Conservation (phyloP, 306 rosid genomes). For the Casuarina cunninghamiana region DNA sequence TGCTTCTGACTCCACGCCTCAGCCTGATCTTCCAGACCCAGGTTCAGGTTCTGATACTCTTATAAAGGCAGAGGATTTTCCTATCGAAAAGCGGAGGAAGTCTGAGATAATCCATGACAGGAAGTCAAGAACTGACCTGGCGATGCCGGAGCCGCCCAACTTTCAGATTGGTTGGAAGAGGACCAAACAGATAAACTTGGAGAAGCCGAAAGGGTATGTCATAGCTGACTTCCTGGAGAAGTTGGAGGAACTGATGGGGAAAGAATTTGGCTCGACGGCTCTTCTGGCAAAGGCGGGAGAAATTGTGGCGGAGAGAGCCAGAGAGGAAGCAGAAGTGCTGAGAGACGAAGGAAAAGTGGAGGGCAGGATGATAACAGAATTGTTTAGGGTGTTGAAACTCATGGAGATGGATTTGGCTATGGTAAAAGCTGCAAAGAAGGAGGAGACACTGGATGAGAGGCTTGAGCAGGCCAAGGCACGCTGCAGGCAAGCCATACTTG, state of each 20-base stretch:
- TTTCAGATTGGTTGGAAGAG: constrained; percentile 95
- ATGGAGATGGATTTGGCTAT: constrained; percentile 93
- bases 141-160: constrained; percentile 64
- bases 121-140: constrained; percentile 33
- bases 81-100: constrained; percentile 72
- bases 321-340: constrained; percentile 81
- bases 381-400: constrained; percentile 76
- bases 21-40: constrained; percentile 47
- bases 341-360: constrained; percentile 84
- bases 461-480: constrained; percentile 81
- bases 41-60: constrained; percentile 48
- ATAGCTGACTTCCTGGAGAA: constrained; percentile 86
- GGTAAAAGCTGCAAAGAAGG: constrained; percentile 87
- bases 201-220: constrained; percentile 74
- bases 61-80: constrained; percentile 65
- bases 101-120: constrained; percentile 71
- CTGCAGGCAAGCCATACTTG: constrained; percentile 97
- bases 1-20: constrained; percentile 30
- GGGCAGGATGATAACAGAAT: constrained; percentile 82
- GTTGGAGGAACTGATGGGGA: constrained; percentile 70
- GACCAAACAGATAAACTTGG: constrained; percentile 66
- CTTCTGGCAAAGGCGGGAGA: constrained; percentile 74
- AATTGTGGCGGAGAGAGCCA: constrained; percentile 86
- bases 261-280: constrained; percentile 71
- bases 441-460: constrained; percentile 72